phyloP scores from a whole-genome alignment of 306 rosid genomes.

The Herpetospermum pedunculosum region DNA sequence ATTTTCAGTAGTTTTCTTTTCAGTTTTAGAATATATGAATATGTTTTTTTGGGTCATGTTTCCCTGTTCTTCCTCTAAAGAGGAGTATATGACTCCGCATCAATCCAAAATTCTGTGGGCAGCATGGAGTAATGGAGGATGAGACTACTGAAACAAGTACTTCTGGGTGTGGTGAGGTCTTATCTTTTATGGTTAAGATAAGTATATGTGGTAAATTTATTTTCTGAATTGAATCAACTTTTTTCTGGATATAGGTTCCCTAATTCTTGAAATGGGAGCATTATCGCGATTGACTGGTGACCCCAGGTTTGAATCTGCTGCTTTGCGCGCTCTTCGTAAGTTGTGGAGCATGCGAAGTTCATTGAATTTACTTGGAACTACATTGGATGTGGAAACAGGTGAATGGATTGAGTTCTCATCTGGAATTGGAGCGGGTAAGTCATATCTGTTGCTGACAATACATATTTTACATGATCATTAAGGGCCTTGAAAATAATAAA shows the following conservation, averaged over 20 bases:
- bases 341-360: conserved; percentile 93
- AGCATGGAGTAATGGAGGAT: conserved; percentile 93
- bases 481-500: too few species aligned
- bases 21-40: conserved; percentile 26
- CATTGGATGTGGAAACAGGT: conserved; percentile 75
- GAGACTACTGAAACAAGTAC: conserved; percentile 99
- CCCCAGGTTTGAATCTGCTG: conserved; percentile 68
- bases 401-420: conserved; percentile 84
- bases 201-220: conserved; percentile 13
- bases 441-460: not conserved
- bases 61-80: conserved; percentile 35
- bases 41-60: conserved; percentile 23
- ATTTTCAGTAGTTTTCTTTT: conserved; percentile 18
- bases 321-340: conserved; percentile 80
- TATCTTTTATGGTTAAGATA: conserved; percentile 33
- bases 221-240: conserved; percentile 23
- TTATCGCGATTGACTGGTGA: conserved; percentile 84
- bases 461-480: too few species aligned
- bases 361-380: conserved; percentile 83
- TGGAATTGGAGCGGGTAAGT: conserved; percentile 94
- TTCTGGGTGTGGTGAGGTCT: conserved; percentile 97
- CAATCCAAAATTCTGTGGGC: conserved; percentile 84
- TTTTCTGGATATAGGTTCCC: conserved; percentile 52
- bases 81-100: conserved; percentile 65
- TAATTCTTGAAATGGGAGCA: conserved; percentile 99